A percentile compares a stretch with the other conserved stretches of the same genome.
These are phyloP conservation scores for Rhodotorula graminis DNA, from an alignment of 768 basidiomycete species.

Conservation along the genomic window DNA sequence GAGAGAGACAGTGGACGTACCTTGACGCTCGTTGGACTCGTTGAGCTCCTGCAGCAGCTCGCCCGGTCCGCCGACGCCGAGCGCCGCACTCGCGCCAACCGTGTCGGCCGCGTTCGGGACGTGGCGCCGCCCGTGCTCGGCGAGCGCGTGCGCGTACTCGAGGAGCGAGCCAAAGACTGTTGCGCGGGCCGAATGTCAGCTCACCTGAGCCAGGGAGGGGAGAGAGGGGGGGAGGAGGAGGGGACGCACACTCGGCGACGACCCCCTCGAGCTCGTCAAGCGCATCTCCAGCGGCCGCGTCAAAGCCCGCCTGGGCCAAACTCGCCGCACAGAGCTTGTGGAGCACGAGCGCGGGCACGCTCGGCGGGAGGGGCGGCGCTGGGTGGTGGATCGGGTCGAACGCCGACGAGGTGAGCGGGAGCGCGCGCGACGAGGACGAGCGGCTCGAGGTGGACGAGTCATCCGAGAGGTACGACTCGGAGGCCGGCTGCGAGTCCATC, in stretches of 20 bases:
- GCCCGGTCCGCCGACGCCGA: slow-evolving; percentile 10
- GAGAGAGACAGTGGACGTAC: not conserved
- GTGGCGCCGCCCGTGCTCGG: slow-evolving; percentile 26
- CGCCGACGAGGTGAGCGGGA: not conserved
- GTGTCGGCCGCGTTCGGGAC: slow-evolving; percentile 23
- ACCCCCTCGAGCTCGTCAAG: slow-evolving; percentile 28
- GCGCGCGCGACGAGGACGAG: not conserved
- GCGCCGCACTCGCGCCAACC: not conserved
- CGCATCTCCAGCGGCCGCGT: slow-evolving; percentile 2
- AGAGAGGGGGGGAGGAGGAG: not conserved
- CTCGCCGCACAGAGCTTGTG: slow-evolving; percentile 1
- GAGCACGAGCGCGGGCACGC: slow-evolving; percentile 6
- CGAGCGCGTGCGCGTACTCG: slow-evolving; percentile 18
- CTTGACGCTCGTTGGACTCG: not conserved
- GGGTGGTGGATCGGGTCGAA: not conserved
- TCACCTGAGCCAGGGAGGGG: not conserved
- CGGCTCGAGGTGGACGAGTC: not conserved
- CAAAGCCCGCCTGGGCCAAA: slow-evolving; percentile 9
- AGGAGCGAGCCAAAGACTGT: slow-evolving; percentile 31
- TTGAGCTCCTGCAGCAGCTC: slow-evolving; percentile 4
- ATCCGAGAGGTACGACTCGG: not conserved
- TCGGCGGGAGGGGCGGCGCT: slow-evolving; percentile 14
- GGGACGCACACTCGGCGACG: slow-evolving; percentile 13
- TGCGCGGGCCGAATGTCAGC: not conserved
- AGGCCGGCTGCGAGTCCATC: slow-evolving; percentile 10